Percentiles rank a stretch among this genome's conserved stretches.
phyloP scores from a whole-genome alignment of 768 basidiomycete species.

The Harrya chromipes region DNA sequence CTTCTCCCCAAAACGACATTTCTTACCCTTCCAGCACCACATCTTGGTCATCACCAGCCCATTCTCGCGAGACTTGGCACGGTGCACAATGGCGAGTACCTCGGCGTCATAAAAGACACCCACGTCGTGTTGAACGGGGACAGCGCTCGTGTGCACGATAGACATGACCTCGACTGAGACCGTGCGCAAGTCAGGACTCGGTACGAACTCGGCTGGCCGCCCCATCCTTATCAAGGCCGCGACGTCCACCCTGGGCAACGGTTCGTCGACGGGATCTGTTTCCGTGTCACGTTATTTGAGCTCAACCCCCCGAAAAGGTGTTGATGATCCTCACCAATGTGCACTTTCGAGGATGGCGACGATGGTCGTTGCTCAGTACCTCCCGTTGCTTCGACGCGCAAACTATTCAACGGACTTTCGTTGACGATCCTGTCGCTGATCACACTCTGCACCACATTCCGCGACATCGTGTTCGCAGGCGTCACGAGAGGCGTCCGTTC shows the following conservation, averaged over 20 bases:
- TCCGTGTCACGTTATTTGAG: neutral
- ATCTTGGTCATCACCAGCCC: conserved; percentile 67
- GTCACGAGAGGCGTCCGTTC: conserved; percentile 58
- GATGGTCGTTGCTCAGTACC: neutral
- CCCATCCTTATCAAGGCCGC: conserved; percentile 39
- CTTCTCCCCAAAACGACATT: conserved; percentile 47
- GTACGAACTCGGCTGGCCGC: conserved; percentile 8
- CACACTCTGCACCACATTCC: conserved; percentile 15
- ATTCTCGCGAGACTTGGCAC: conserved; percentile 60
- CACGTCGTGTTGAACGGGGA: conserved; percentile 41
- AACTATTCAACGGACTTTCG: conserved; percentile 12
- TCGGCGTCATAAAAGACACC: conserved; percentile 75
- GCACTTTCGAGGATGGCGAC: conserved; percentile 17
- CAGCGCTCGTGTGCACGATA: conserved; percentile 50
- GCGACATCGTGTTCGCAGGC: conserved; percentile 53
- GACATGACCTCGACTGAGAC: conserved; percentile 75
- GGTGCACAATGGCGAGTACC: conserved; percentile 63
- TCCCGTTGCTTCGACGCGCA: conserved; percentile 2
- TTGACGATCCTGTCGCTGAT: conserved; percentile 4
- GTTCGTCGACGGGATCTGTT: conserved; percentile 40
- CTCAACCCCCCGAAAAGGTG: neutral
- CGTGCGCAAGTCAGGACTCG: conserved; percentile 41
- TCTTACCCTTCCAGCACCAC: conserved; percentile 75
- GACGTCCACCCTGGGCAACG: conserved; percentile 50
- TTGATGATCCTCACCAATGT: conserved; percentile 31